Conservation (phyloP, 805 yeast genomes). For the Kuraishia hungarica region DNA sequence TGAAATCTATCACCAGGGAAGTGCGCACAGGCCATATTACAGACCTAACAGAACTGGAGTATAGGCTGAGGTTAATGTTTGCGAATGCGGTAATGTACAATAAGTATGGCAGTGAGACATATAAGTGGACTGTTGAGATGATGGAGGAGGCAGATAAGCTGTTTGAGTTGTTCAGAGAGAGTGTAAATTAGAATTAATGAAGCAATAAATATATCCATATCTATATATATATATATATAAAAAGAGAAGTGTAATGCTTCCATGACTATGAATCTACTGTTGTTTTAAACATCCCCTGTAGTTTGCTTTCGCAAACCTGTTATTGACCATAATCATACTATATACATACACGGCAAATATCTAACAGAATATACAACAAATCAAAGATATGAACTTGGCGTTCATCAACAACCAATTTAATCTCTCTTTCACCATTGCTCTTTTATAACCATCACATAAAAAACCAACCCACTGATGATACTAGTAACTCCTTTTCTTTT, state of each 20-base stretch:
- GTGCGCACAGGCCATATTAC: conserved; percentile 53
- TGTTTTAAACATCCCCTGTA: too few relatives aligned
- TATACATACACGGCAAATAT: not conserved
- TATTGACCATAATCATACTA: not conserved
- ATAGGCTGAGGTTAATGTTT: conserved; percentile 68
- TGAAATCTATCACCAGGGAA: conserved; percentile 50
- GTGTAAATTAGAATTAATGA: conserved; percentile 7
- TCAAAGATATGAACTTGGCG: too few relatives aligned
- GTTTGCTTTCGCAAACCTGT: not conserved
- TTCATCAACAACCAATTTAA: not conserved
- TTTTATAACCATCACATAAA: not conserved
- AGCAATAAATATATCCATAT: too few relatives aligned
- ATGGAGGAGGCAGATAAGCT: conserved; percentile 53
- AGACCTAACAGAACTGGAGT: conserved; percentile 42
- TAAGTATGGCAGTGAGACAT: conserved; percentile 53
- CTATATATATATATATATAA: too few relatives aligned
- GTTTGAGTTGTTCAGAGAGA: conserved; percentile 49
- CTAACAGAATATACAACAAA: not conserved
- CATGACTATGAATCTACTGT: too few relatives aligned
- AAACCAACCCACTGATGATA: conserved; percentile 7
- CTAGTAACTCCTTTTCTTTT: too few relatives aligned
- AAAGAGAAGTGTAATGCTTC: too few relatives aligned
- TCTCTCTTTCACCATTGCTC: not conserved
- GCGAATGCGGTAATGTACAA: conserved; percentile 83
- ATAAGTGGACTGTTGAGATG: conserved; percentile 60